Percentiles rank a stretch among this genome's conserved stretches.
phyloP scores from a whole-genome alignment of 1,284 basidiomycete genomes.

The Melampsora americana region DNA sequence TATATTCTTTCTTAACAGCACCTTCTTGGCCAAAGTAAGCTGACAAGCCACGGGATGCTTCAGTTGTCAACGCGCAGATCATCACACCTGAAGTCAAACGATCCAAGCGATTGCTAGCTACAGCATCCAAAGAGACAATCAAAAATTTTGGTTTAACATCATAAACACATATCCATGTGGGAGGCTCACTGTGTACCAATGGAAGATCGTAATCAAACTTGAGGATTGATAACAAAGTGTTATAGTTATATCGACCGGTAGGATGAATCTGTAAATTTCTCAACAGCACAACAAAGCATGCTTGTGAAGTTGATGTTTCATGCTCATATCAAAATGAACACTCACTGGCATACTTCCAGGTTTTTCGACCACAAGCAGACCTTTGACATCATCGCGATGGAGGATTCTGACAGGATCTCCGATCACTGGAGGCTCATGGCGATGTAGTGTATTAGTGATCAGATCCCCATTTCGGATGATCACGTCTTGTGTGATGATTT shows the following conservation, averaged over 20 bases:
- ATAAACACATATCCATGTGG: background rate
- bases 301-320: conserved; percentile 22
- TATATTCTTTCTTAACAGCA: conserved; percentile 81
- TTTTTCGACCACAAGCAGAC: conserved; percentile 89
- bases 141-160: background rate
- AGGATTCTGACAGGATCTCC: conserved; percentile 79
- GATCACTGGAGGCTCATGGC: conserved; percentile 93
- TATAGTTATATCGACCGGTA: conserved; percentile 79
- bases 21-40: conserved; percentile 72
- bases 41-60: conserved; percentile 70
- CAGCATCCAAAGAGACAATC: background rate
- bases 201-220: conserved; percentile 76
- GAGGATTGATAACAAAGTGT: conserved; percentile 83
- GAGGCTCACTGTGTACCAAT: conserved; percentile 72
- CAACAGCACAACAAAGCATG: conserved; percentile 61
- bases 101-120: conserved; percentile 91
- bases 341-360: conserved; percentile 70
- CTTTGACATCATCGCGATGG: conserved; percentile 69
- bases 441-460: conserved; percentile 87
- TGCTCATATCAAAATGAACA: conserved; percentile 59
- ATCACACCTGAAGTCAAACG: conserved; percentile 92
- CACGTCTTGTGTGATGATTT: conserved; percentile 71
- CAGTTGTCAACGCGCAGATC: conserved; percentile 78
- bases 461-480: conserved; percentile 82
- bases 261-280: conserved; percentile 62